These are phyloP conservation scores for Neolecta irregularis DNA, from an alignment of 1,139 yeast genomes.

Conservation along the genomic window DNA sequence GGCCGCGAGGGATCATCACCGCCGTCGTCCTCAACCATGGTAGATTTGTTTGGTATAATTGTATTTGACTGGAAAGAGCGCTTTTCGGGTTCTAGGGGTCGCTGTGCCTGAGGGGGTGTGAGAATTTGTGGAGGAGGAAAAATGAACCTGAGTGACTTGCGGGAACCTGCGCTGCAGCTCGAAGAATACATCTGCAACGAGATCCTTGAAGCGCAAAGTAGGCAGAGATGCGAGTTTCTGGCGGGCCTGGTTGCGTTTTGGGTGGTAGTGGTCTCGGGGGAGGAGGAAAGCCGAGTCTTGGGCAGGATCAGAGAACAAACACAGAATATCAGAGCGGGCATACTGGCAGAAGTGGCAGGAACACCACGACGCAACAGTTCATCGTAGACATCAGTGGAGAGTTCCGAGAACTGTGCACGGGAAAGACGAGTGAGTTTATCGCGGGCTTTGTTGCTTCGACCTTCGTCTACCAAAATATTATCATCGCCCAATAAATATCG, in stretches of 20 bases:
- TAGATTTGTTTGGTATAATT: conserved; percentile 62
- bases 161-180: conserved; percentile 73
- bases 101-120: conserved; percentile 1
- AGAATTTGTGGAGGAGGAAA: background rate
- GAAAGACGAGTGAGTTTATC: conserved; percentile 70
- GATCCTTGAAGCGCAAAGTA: conserved; percentile 66
- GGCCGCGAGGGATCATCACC: conserved; percentile 27
- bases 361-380: conserved; percentile 54
- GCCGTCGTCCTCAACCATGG: conserved; percentile 69
- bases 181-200: conserved; percentile 73
- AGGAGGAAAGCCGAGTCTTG: conserved; percentile 44
- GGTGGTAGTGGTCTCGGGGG: conserved; percentile 60
- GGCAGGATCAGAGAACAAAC: conserved; percentile 20
- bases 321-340: too few relatives aligned
- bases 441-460: conserved; percentile 41
- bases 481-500: too few relatives aligned
- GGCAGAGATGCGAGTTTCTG: conserved; percentile 80
- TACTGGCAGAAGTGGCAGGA: conserved; percentile 7
- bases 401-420: conserved; percentile 71
- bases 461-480: background rate
- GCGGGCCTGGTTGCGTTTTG: conserved; percentile 89
- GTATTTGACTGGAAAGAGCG: conserved; percentile 43
- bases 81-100: conserved; percentile 11
- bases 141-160: background rate
- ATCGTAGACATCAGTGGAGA: conserved; percentile 85